Percentiles rank a stretch among this genome's conserved stretches.
phyloP scores from a whole-genome alignment of 352 stramenopile genomes.

The Phytophthora parvispora region DNA sequence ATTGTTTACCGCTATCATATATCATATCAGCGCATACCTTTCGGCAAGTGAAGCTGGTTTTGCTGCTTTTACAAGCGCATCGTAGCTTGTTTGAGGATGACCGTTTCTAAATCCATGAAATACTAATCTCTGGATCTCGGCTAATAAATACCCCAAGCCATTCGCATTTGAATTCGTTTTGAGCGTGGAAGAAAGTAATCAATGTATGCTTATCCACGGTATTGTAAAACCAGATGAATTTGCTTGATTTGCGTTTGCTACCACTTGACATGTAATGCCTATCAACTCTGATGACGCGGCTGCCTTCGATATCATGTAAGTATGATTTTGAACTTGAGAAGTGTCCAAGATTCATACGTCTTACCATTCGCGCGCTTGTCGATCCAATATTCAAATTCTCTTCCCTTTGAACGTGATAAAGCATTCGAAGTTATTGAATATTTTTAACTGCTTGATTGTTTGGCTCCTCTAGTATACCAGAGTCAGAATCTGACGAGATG shows the following conservation, averaged over 20 bases:
- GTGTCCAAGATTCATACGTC: not conserved
- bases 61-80: not conserved
- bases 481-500: not conserved
- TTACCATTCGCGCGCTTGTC: not conserved
- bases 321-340: not conserved
- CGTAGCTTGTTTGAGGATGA: not conserved
- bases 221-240: not conserved
- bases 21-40: not conserved
- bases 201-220: not conserved
- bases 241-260: not conserved
- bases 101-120: not conserved
- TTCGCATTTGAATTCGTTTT: not conserved
- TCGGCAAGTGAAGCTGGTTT: not conserved
- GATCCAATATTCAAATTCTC: not conserved
- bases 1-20: not conserved
- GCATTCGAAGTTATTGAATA: not conserved
- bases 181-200: not conserved
- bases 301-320: not conserved
- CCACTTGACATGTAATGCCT: not conserved
- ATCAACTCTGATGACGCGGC: not conserved
- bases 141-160: not conserved
- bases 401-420: not conserved
- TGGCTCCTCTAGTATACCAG: not conserved
- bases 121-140: not conserved
- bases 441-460: not conserved